phyloP scores from a whole-genome alignment of 495 filamentous ascomycete genomes.

The Cladorrhinum samala region DNA sequence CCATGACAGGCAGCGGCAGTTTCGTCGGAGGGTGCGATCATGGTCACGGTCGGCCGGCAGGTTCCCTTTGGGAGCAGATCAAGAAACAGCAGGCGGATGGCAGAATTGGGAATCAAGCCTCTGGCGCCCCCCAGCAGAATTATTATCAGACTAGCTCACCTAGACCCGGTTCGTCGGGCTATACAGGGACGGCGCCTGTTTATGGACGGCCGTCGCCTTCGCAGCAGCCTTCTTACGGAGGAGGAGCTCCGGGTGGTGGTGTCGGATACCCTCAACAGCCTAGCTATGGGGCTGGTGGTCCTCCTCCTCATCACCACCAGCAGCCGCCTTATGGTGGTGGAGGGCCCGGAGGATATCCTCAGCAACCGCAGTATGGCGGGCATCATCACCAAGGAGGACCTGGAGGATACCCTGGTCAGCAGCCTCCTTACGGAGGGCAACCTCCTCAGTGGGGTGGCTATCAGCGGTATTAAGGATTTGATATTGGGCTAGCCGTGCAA shows the following conservation, averaged over 20 bases:
- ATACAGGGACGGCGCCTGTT: not conserved
- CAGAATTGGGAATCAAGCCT: slow-evolving; percentile 9
- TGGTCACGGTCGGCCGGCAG: slow-evolving; percentile 40
- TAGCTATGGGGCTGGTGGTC: slow-evolving; percentile 5
- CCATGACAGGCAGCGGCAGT: slow-evolving; percentile 30
- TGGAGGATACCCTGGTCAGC: slow-evolving; percentile 1
- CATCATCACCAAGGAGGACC: slow-evolving; percentile 1
- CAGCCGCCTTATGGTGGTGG: slow-evolving; percentile 4
- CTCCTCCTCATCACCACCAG: not conserved
- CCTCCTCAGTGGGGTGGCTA: slow-evolving; percentile 11
- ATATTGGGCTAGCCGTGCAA: no score
- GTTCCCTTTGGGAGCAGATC: slow-evolving; percentile 49
- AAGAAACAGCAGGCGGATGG: slow-evolving; percentile 14
- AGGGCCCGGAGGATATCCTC: not conserved
- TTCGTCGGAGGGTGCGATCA: slow-evolving; percentile 26
- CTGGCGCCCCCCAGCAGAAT: not conserved
- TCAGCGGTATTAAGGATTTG: slow-evolving; percentile 9
- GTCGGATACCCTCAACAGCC: no score
- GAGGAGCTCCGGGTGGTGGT: no score
- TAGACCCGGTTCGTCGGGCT: not conserved
- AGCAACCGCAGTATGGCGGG: slow-evolving; percentile 3
- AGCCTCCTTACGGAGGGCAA: slow-evolving; percentile 10
- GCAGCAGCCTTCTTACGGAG: no score
- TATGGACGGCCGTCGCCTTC: slow-evolving; percentile 9
- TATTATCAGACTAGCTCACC: slow-evolving; percentile 2